phyloP scores from a whole-genome alignment of 2,329 filamentous ascomycete species.

The Purpureocillium lavendulum region DNA sequence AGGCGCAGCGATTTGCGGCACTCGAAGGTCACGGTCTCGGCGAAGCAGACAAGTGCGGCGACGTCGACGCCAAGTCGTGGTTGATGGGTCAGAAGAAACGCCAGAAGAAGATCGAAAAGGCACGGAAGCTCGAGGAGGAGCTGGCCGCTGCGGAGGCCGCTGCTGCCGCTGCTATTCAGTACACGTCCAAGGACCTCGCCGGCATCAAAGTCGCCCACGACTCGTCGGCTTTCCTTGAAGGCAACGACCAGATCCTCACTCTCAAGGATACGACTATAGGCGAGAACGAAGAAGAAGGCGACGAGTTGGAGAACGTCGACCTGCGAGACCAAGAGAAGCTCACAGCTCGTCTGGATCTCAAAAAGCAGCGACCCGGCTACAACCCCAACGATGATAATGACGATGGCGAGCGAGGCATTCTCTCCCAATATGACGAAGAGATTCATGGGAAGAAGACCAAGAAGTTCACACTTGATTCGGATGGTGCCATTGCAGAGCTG shows the following conservation, averaged over 20 bases:
- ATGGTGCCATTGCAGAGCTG: conserved; percentile 60
- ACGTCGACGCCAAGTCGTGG: conserved; percentile 78
- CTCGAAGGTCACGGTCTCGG: conserved; percentile 79
- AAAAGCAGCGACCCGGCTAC: conserved; percentile 85
- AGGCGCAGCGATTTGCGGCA: conserved; percentile 64
- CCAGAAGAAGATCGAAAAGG: conserved; percentile 81
- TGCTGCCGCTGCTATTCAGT: conserved; percentile 55
- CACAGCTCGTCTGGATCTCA: conserved; percentile 69
- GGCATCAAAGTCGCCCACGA: conserved; percentile 92
- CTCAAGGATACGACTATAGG: conserved; percentile 89
- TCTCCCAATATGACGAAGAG: conserved; percentile 93
- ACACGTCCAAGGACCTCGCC: conserved; percentile 77
- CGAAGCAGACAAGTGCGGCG: conserved; percentile 58
- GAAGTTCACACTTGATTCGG: conserved; percentile 75
- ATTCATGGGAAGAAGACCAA: conserved; percentile 86
- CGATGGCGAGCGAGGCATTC: conserved; percentile 55
- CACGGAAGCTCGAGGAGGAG: conserved; percentile 65
- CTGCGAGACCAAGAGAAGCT: conserved; percentile 66
- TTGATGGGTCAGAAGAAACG: conserved; percentile 84
- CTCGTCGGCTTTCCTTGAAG: conserved; percentile 69
- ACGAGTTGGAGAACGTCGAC: conserved; percentile 76
- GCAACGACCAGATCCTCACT: conserved; percentile 81
- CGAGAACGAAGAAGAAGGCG: conserved; percentile 75
- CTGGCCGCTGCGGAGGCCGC: conserved; percentile 65
- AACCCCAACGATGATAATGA: conserved; percentile 71